phyloP scores from a whole-genome alignment of 192 early-diverging fungal species.

The Phlyctochytrium bullatum region DNA sequence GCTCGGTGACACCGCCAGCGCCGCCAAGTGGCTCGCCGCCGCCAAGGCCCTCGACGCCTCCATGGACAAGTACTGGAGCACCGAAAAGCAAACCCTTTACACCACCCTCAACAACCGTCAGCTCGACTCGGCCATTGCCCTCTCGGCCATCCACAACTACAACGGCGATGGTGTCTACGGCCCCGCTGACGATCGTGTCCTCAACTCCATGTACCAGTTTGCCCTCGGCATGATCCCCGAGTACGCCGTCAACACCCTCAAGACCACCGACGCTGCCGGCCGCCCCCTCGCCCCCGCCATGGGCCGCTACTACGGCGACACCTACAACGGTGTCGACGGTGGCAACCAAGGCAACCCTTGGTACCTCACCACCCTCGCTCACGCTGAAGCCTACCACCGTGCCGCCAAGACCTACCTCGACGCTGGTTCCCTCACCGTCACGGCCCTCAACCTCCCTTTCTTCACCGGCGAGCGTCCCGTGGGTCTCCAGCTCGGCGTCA shows the following conservation, averaged over 20 bases:
- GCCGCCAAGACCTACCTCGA: constrained; percentile 32
- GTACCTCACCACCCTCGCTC: constrained; percentile 62
- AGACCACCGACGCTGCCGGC: constrained; percentile 4
- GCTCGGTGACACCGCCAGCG: constrained; percentile 33
- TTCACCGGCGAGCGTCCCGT: constrained; percentile 31
- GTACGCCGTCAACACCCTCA: constrained; percentile 48
- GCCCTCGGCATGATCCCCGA: constrained; percentile 24
- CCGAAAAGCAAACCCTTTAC: constrained; percentile 20
- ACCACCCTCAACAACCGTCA: constrained; percentile 36
- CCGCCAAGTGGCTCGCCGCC: constrained; percentile 30
- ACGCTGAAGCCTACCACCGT: constrained; percentile 64
- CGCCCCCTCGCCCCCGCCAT: constrained; percentile 51
- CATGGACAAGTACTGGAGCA: not conserved
- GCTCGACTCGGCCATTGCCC: constrained; percentile 60
- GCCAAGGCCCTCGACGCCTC: constrained; percentile 2
- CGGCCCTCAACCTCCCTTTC: constrained; percentile 34
- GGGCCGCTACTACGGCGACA: constrained; percentile 76
- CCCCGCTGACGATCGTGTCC: not conserved
- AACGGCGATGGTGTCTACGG: constrained; percentile 5
- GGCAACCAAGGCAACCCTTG: constrained; percentile 68
- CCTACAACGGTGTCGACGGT: constrained; percentile 60
- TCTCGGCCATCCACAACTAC: constrained; percentile 48
- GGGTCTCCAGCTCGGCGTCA: constrained; percentile 13
- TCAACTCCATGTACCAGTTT: constrained; percentile 11
- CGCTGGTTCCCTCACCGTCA: constrained; percentile 29